Base-by-base conservation (phyloP, 169 alveolate species). In the Plasmodium adleri region DNA sequence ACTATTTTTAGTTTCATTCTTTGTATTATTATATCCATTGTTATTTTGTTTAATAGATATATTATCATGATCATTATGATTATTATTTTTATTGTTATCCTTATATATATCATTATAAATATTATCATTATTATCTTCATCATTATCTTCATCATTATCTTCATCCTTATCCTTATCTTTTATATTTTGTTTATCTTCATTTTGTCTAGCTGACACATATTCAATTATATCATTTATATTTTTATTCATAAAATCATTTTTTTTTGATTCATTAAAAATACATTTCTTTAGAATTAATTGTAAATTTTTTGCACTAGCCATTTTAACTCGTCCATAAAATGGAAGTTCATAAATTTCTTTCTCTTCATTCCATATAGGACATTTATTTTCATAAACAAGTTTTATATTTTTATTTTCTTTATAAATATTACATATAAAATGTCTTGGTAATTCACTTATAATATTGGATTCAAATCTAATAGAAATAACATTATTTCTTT, bases 251-350 rank as follows among this genome's bases (percentile, higher is more conserved):
- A 86, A 86, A 13, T 56, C 45, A 24, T 5, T 56, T 56, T 86
- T 86, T 54, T 52, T 50, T 10, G 72, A 43, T 9, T 71, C 24
- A 52, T 71, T n/a, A 12, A 86, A 5, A 47, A 86, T 59, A 86
- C 92, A 86, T 72, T 86, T 86, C 63, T 71, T 86, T 86, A 86
- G 56, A 45, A 92, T 91, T 64, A 94, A 88, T 88, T 94, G 95
- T 45, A 92, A 64, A 88, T 94, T 93, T 91, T 92, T 89, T 32
- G 97, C 95, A 39, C 92, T 80, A 13, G 95, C 94, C 62, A 92
- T 47, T 56, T 89, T 91, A 32, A 85, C 95, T 64, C 95, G 56
- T 13, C 96, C 95, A 67, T 88, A 88, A 87, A 93, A 92, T 20
- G 95, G 95, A 56, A 94, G 71, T 39, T 94, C 94, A 32, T 92